Evolutionary conservation across 2,329 filamentous ascomycete species (phyloP).

Genomic region (Aspergillus tanneri): DNA sequence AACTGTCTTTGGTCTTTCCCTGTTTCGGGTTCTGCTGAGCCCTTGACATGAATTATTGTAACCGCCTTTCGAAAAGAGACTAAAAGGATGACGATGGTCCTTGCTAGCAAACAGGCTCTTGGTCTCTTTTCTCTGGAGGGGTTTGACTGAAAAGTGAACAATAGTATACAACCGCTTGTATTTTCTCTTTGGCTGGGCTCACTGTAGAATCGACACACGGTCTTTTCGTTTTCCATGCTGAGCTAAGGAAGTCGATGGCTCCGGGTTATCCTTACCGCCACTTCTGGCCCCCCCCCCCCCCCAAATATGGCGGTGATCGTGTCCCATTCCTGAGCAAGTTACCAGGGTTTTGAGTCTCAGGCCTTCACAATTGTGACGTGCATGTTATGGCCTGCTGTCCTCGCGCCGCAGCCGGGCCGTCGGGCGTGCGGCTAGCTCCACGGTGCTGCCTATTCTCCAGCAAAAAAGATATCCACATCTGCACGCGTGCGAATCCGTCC

Average conservation of each 20-base stretch:
- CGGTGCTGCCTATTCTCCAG: conserved; percentile 15
- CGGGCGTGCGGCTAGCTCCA: conserved; percentile 25
- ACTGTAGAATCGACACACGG: conserved; percentile 14
- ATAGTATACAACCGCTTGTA: neutral
- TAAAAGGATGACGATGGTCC: neutral
- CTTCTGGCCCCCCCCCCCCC: conserved; percentile 21
- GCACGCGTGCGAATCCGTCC: conserved; percentile 22
- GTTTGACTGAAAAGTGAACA: neutral
- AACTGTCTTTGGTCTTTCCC: neutral
- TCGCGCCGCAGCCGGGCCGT: conserved; percentile 27
- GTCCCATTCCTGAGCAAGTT: conserved; percentile 16
- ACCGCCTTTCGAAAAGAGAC: conserved; percentile 5
- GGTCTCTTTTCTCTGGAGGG: neutral
- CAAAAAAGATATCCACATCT: conserved; percentile 21
- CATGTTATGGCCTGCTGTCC: conserved; percentile 23
- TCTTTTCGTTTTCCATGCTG: conserved; percentile 9
- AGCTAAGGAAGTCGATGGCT: conserved; percentile 15
- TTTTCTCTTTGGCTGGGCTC: conserved; percentile 6
- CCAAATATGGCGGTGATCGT: conserved; percentile 25
- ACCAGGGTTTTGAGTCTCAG: conserved; percentile 13
- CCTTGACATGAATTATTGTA: conserved; percentile 4
- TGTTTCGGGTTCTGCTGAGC: conserved; percentile 1
- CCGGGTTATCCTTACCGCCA: conserved; percentile 22
- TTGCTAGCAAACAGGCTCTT: neutral
- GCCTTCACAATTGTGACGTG: conserved; percentile 21